Evolutionary conservation across 176 grass and related monocot species (phyloP), one percentile per base, ranked within the genome.

Genomic region (Saccharum officinarum): DNA sequence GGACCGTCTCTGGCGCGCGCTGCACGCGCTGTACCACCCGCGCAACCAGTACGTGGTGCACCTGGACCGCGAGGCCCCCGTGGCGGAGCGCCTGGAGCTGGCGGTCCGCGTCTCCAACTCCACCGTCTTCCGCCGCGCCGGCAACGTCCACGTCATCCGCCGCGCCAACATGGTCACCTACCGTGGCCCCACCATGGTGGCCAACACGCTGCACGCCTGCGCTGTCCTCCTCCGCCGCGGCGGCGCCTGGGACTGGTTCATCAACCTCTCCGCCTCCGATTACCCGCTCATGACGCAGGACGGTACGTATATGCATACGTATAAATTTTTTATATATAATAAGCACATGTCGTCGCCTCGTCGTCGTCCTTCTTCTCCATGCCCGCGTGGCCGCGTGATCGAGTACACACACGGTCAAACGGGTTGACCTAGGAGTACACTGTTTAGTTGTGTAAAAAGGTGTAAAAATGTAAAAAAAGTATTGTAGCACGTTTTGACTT

Each of bases 11-110:
- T 99, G 97, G 97, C 80, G 97, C 14, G 33, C 90, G 25, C 74
- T 99, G 64, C 97, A 93, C 85, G 97, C 97, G 69, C 87, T 99
- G 17, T 96, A 99, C 91, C 97, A 99, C 76, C 97, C 97, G 36
- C 84, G 79, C 0, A 99, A 99, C 83, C 80, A 92, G 37, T 99
- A 99, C 71, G 84, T 96, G 77, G 82, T 99, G 78, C 97, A 99
- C 87, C 87, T 99, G 44, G 97, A 96, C 90, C 75, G 86, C 14
- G 97, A 96, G 76, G 84, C 97, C 9, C 78, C 89, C 25, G 83
- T 72, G 33, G 59, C 13, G 0, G 93, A 99, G 83, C 86, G 93
- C 22, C 74, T 85, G 30, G 90, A 91, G 88, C 83, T 99, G 59
- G 76, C 87, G 41, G 71, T 74, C 5, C 93, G 96, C 7, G 87